Evolutionary conservation across 192 early-diverging fungal genomes (phyloP).

Genomic region (Funneliformis mosseae): DNA sequence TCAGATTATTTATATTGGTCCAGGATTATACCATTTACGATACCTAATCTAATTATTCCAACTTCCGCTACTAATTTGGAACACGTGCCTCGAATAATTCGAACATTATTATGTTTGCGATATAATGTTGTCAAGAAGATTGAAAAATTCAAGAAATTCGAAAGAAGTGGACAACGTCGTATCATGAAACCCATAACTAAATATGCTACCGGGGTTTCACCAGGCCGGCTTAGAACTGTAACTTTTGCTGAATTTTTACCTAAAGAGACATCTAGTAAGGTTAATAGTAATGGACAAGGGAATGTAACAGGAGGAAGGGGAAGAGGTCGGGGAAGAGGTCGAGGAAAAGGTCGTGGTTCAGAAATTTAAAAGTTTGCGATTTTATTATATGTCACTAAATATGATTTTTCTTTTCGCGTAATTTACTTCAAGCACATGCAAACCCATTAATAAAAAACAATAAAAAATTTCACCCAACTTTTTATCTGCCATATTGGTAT

Average conservation of each 20-base stretch:
- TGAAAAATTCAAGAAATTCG: background rate
- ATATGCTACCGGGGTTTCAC: slow-evolving; percentile 3
- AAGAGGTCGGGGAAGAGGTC: background rate
- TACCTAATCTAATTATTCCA: slow-evolving; percentile 10
- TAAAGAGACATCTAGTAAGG: slow-evolving; percentile 10
- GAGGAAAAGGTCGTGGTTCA: slow-evolving; percentile 10
- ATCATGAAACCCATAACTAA: background rate
- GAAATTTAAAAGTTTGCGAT: slow-evolving; percentile 6
- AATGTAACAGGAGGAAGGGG: slow-evolving; percentile 1
- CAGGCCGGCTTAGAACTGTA: background rate
- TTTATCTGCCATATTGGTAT: background rate
- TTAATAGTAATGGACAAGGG: slow-evolving; percentile 1
- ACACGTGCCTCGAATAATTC: slow-evolving; percentile 9
- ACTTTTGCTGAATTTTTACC: background rate
- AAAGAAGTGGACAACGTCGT: background rate
- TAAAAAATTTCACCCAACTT: too few relatives aligned
- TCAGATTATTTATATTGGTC: background rate
- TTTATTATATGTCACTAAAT: background rate
- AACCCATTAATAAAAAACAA: too few relatives aligned
- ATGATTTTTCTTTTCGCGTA: too few relatives aligned
- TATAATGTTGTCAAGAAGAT: slow-evolving; percentile 4
- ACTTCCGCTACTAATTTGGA: background rate
- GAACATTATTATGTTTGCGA: background rate
- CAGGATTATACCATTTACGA: background rate
- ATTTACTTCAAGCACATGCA: background rate